Conservation (phyloP, 73 alveolate genomes). For the Durusdinium trenchii region DNA sequence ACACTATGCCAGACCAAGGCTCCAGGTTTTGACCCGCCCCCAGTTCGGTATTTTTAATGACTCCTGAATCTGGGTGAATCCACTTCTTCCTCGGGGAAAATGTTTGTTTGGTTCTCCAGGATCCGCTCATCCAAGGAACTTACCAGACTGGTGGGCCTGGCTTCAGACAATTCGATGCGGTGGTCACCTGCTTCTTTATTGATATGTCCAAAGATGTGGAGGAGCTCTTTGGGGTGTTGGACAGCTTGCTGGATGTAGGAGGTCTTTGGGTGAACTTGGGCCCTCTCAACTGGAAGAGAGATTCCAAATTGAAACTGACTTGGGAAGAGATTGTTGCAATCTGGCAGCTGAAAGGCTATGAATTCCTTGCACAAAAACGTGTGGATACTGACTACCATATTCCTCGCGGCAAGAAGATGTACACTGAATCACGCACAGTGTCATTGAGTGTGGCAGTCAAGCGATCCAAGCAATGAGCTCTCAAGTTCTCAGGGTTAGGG, state of each 20-base stretch:
- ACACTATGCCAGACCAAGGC: too few species aligned
- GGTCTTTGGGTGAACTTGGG: not conserved
- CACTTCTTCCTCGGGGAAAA: too few species aligned
- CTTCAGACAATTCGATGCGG: slow-evolving; percentile 9
- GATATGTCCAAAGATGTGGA: not conserved
- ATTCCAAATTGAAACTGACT: not conserved
- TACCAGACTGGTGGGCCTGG: slow-evolving; percentile 55
- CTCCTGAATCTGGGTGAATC: too few species aligned
- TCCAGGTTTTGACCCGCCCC: too few species aligned
- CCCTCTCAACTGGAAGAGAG: not conserved
- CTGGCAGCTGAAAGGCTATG: not conserved
- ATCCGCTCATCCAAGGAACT: too few species aligned
- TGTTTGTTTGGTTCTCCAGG: too few species aligned
- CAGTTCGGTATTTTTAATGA: too few species aligned
- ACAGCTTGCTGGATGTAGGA: not conserved
- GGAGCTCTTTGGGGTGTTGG: not conserved
- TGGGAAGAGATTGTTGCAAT: not conserved
- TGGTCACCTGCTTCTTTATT: not conserved
- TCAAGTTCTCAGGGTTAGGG: too few species aligned
- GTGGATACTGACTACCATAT: not conserved
- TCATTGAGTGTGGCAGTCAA: too few species aligned
- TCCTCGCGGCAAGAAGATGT: not conserved
- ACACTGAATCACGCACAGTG: too few species aligned
- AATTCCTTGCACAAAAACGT: not conserved
- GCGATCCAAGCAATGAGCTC: too few species aligned